A percentile compares a stretch with the other conserved stretches of the same genome.
Evolutionary conservation across 2,329 filamentous ascomycete genomes (phyloP).

Genomic region (Cladosporium phlei): DNA sequence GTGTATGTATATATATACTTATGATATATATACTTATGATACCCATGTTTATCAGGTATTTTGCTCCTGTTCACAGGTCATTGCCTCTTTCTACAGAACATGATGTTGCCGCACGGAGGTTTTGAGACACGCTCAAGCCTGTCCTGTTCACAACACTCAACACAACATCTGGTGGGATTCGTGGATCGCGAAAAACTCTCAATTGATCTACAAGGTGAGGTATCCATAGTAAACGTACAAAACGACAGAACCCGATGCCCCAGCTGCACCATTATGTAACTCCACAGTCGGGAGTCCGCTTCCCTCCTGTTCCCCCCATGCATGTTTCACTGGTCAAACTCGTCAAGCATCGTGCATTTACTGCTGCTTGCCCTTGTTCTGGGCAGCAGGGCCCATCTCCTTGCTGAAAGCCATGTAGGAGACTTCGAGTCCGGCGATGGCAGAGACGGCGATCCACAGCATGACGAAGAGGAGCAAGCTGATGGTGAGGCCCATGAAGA

Average conservation of each 20-base stretch:
- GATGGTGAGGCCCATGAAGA: conserved; percentile 81
- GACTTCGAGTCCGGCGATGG: conserved; percentile 75
- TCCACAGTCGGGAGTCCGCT: too few species aligned
- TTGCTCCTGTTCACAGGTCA: too few species aligned
- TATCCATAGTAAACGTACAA: conserved; percentile 10
- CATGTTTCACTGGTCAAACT: too few species aligned
- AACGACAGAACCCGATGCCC: background rate
- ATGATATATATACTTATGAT: too few species aligned
- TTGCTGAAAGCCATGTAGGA: conserved; percentile 95
- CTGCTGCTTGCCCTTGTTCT: conserved; percentile 66
- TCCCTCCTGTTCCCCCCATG: too few species aligned
- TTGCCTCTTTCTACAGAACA: too few species aligned
- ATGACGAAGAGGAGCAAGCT: conserved; percentile 69
- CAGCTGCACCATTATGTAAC: too few species aligned
- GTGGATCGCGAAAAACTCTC: background rate
- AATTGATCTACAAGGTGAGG: conserved; percentile 3
- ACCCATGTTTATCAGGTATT: too few species aligned
- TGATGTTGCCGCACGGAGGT: too few species aligned
- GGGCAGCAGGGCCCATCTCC: conserved; percentile 82
- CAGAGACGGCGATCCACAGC: conserved; percentile 70
- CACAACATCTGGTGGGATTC: background rate
- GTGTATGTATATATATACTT: too few species aligned
- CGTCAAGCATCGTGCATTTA: conserved; percentile 21
- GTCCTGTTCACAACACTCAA: too few species aligned
- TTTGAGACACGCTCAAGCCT: too few species aligned